Evolutionary conservation across 2,329 filamentous ascomycete species (phyloP).

Genomic region (Karstenula rhodostoma): DNA sequence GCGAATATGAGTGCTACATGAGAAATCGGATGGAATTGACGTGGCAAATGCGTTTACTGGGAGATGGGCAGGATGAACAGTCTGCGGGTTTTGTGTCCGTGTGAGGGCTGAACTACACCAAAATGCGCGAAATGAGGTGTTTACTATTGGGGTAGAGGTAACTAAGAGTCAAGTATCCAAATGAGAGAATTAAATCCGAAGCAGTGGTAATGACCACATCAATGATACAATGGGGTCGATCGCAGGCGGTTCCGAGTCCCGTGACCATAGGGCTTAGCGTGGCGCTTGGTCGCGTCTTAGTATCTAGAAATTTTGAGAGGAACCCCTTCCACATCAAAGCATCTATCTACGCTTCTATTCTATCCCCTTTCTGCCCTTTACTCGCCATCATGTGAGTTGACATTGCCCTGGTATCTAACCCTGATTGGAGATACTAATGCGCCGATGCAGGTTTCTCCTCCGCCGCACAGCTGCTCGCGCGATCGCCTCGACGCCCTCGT

Average conservation of each 20-base stretch:
- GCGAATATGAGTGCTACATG: neutral
- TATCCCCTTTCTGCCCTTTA: neutral
- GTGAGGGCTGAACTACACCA: too few species aligned
- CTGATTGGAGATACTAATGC: conserved; percentile 15
- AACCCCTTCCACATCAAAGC: conserved; percentile 11
- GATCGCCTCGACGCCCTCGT: conserved; percentile 57
- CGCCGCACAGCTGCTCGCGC: conserved; percentile 66
- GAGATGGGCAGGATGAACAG: neutral
- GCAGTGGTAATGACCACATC: neutral
- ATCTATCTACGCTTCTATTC: conserved; percentile 5
- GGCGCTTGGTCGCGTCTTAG: conserved; percentile 6
- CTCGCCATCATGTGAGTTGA: conserved; percentile 30
- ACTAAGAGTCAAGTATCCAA: too few species aligned
- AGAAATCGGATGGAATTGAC: neutral
- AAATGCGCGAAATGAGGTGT: too few species aligned
- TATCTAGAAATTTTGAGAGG: conserved; percentile 12
- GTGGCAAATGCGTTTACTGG: neutral
- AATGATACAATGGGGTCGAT: too few species aligned
- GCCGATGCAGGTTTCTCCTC: conserved; percentile 62
- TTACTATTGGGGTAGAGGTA: too few species aligned
- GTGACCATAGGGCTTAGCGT: conserved; percentile 5
- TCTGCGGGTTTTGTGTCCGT: neutral
- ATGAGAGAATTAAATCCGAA: neutral
- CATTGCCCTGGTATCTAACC: neutral
- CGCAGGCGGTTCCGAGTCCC: neutral